Conservation (phyloP, 116 monocot species). For the Dioscorea cayenensis region DNA sequence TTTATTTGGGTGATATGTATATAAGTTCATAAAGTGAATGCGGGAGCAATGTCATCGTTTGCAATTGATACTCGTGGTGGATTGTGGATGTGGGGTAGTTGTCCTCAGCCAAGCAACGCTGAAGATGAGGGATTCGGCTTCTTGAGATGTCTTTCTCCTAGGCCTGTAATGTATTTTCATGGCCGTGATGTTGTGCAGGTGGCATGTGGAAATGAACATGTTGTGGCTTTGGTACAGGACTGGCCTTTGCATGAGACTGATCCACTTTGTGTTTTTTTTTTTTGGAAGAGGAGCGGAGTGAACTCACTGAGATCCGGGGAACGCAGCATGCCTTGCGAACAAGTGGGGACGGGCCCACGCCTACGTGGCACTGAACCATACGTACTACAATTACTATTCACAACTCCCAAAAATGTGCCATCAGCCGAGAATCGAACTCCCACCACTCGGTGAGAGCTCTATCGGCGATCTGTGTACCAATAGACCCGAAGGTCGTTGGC, state of each 20-base stretch:
- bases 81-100: constrained; percentile 84
- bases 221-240: constrained; percentile 52
- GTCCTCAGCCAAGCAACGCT: constrained; percentile 34
- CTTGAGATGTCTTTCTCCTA: constrained; percentile 22
- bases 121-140: constrained; percentile 36
- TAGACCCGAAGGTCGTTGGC: too few species aligned
- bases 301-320: too few species aligned
- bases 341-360: too few species aligned
- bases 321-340: too few species aligned
- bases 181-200: constrained; percentile 78
- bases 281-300: too few species aligned
- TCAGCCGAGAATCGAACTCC: too few species aligned
- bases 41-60: constrained; percentile 87
- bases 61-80: constrained; percentile 63
- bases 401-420: too few species aligned
- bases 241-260: constrained; percentile 28
- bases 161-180: constrained; percentile 77
- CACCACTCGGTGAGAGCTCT: too few species aligned
- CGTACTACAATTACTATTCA: too few species aligned
- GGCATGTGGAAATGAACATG: constrained; percentile 82
- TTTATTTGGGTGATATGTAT: background rate
- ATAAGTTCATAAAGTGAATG: constrained; percentile 55
- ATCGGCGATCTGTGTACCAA: too few species aligned
- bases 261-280: constrained; percentile 45
- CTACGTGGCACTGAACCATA: too few species aligned